Conservation (phyloP, 2,329 filamentous ascomycete genomes). For the Shiraia bambusicola region DNA sequence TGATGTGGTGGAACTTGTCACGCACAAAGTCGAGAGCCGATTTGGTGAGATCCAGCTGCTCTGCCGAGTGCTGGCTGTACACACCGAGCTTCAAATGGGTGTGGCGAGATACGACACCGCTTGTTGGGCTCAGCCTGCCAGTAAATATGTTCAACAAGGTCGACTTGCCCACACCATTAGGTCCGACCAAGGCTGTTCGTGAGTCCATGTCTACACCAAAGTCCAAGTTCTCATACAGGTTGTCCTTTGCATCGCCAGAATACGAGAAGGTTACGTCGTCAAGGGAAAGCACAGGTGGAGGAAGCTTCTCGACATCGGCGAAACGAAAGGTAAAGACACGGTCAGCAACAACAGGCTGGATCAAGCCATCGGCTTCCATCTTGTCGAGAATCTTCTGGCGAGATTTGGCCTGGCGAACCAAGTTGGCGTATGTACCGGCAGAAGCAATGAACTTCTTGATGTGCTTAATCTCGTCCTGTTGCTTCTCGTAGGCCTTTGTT, state of each 20-base stretch:
- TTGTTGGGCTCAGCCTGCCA: constrained; percentile 83
- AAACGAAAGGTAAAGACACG: constrained; percentile 96
- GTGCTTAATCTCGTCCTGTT: constrained; percentile 97
- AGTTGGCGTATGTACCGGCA: constrained; percentile 98
- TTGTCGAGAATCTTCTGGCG: constrained; percentile 99
- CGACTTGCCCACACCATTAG: constrained; percentile 99
- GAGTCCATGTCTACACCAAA: constrained; percentile 99
- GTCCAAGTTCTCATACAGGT: constrained; percentile 94
- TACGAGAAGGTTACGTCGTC: constrained; percentile 98
- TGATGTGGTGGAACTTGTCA: constrained; percentile 86
- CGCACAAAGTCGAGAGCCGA: constrained; percentile 96
- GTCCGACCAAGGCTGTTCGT: constrained; percentile 91
- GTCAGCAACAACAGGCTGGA: constrained; percentile 83
- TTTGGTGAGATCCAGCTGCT: constrained; percentile 98
- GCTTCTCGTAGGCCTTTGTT: constrained; percentile 98
- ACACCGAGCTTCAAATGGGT: constrained; percentile 98
- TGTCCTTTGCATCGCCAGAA: constrained; percentile 84
- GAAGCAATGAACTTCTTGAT: constrained; percentile 99
- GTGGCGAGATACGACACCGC: constrained; percentile 81
- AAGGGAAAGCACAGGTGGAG: constrained; percentile 92
- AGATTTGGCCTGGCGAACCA: constrained; percentile 98
- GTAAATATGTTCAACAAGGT: constrained; percentile 96
- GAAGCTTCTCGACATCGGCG: constrained; percentile 98
- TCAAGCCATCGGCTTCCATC: constrained; percentile 99
- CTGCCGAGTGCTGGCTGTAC: constrained; percentile 97